Evolutionary conservation across 2,329 filamentous ascomycete species (phyloP).

Genomic region (Rasamsonia emersonii): DNA sequence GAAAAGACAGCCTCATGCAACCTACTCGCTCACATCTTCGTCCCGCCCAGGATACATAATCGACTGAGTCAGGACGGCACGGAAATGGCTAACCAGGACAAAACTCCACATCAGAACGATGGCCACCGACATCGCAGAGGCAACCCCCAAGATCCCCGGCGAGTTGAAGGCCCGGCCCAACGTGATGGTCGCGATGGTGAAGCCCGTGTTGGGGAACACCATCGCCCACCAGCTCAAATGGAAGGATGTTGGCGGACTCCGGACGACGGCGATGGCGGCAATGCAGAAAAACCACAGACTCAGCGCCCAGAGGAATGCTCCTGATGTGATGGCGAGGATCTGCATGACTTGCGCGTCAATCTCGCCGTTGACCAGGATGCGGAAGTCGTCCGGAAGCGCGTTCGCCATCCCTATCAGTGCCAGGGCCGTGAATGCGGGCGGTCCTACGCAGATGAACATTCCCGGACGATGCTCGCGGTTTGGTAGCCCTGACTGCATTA

Average conservation of each 20-base stretch:
- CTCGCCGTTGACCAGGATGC: constrained; percentile 32
- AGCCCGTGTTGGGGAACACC: constrained; percentile 58
- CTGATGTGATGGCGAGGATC: constrained; percentile 39
- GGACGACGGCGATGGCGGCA: constrained; percentile 39
- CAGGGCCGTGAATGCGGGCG: constrained; percentile 61
- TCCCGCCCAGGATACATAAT: constrained; percentile 54
- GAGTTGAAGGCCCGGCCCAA: constrained; percentile 45
- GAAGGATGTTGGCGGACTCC: constrained; percentile 36
- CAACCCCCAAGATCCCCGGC: constrained; percentile 49
- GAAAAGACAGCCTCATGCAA: not conserved
- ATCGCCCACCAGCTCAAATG: constrained; percentile 55
- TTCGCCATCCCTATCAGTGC: constrained; percentile 61
- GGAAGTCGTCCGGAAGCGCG: constrained; percentile 41
- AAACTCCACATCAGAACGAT: constrained; percentile 49
- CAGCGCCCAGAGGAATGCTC: constrained; percentile 58
- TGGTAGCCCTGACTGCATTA: constrained; percentile 61
- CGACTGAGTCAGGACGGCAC: constrained; percentile 43
- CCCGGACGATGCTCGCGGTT: constrained; percentile 56
- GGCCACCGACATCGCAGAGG: constrained; percentile 47
- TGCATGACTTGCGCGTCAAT: constrained; percentile 13
- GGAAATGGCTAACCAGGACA: constrained; percentile 41
- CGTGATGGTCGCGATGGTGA: constrained; percentile 52
- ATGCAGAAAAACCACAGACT: constrained; percentile 50
- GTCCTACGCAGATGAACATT: constrained; percentile 69
- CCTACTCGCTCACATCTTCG: constrained; percentile 41